A percentile compares a stretch with the other conserved stretches of the same genome.
phyloP scores from a whole-genome alignment of 1,284 basidiomycete species.

The Cryptococcus sp. region DNA sequence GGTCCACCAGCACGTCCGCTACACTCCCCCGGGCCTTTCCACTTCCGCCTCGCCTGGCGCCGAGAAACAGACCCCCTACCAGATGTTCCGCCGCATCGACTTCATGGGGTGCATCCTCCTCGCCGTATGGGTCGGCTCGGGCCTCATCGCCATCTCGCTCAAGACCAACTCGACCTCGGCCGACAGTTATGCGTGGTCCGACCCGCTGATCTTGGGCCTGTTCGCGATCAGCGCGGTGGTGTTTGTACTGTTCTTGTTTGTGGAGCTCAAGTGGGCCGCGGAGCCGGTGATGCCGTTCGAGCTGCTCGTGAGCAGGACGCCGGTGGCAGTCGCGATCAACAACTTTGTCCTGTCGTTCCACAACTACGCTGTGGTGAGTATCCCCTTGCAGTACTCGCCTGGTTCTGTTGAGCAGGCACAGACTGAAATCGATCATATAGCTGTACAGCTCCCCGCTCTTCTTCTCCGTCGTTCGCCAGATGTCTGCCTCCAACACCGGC shows the following conservation, averaged over 20 bases:
- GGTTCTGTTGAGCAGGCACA: too few species aligned
- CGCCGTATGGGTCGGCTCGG: constrained; percentile 66
- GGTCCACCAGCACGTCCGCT: constrained; percentile 66
- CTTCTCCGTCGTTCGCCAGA: constrained; percentile 77
- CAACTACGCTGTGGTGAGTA: constrained; percentile 71
- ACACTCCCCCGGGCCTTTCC: constrained; percentile 19
- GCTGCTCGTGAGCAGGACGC: constrained; percentile 63
- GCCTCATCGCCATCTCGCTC: constrained; percentile 72
- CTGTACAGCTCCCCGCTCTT: constrained; percentile 83
- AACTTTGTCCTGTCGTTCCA: constrained; percentile 64
- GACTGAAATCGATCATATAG: constrained; percentile 48
- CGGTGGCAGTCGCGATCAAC: constrained; percentile 70
- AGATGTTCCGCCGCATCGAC: constrained; percentile 75
- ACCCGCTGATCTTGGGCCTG: constrained; percentile 65
- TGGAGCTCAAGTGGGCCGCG: constrained; percentile 68
- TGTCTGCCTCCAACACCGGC: constrained; percentile 69
- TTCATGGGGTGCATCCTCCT: constrained; percentile 75
- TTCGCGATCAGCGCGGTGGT: constrained; percentile 59
- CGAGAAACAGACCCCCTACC: constrained; percentile 56
- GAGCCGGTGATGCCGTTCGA: constrained; percentile 83
- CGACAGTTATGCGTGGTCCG: constrained; percentile 56
- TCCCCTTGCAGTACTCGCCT: too few species aligned
- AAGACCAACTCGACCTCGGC: constrained; percentile 56
- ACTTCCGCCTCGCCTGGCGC: constrained; percentile 52
- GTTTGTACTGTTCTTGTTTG: constrained; percentile 61